phyloP scores from a whole-genome alignment of 352 stramenopile species.

The Pilasporangium apinafurcum region DNA sequence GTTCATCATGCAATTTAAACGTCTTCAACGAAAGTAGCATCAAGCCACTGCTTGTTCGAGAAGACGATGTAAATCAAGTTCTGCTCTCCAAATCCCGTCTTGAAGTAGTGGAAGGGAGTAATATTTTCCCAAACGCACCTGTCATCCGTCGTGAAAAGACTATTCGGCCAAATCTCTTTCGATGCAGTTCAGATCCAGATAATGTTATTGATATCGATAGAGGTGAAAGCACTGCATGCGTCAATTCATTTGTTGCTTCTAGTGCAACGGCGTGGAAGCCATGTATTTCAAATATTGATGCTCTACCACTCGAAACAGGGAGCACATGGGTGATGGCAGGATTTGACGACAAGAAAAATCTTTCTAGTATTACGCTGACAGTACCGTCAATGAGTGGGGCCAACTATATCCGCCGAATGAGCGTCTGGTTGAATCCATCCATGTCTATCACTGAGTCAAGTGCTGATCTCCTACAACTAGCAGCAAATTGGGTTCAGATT shows the following conservation, averaged over 20 bases:
- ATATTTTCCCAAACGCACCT: slow-evolving; percentile 28
- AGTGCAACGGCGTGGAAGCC: slow-evolving; percentile 17
- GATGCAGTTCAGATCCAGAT: slow-evolving; percentile 20
- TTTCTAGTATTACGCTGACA: slow-evolving; percentile 30
- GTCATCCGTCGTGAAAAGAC: slow-evolving; percentile 16
- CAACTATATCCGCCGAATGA: slow-evolving; percentile 42
- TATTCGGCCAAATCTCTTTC: slow-evolving; percentile 16
- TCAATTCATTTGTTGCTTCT: slow-evolving; percentile 6
- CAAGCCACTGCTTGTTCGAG: slow-evolving; percentile 36
- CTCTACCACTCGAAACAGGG: slow-evolving; percentile 17
- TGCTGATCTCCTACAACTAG: slow-evolving; percentile 15
- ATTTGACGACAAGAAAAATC: slow-evolving; percentile 21
- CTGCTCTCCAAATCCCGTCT: slow-evolving; percentile 38
- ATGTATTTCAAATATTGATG: slow-evolving; percentile 30
- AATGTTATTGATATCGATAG: slow-evolving; percentile 10
- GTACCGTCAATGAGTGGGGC: slow-evolving; percentile 30
- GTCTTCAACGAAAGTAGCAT: slow-evolving; percentile 47
- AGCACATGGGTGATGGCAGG: slow-evolving; percentile 55
- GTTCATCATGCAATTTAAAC: slow-evolving; percentile 11
- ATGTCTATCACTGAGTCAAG: slow-evolving; percentile 7
- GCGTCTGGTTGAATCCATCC: slow-evolving; percentile 33
- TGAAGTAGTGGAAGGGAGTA: slow-evolving; percentile 44
- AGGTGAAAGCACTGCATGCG: slow-evolving; percentile 1
- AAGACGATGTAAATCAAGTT: slow-evolving; percentile 63
- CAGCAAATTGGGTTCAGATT: slow-evolving; percentile 33